Evolutionary conservation across 2,329 filamentous ascomycete species (phyloP).

Genomic region (Ophiobolus disseminans): DNA sequence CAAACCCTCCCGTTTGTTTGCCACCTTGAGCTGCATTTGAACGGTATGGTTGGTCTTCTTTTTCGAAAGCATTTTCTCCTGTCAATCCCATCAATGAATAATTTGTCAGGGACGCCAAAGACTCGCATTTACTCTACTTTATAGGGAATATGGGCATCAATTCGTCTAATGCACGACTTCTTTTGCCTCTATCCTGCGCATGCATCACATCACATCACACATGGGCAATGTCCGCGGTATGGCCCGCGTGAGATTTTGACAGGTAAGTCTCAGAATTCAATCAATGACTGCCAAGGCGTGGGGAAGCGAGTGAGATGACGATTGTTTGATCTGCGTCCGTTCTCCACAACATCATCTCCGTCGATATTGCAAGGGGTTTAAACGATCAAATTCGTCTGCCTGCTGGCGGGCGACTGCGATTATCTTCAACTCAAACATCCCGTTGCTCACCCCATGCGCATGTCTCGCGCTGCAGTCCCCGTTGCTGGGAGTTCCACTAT

Average conservation of each 20-base stretch:
- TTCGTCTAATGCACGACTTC: no score
- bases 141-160: conserved; percentile 11
- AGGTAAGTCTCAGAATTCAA: not conserved
- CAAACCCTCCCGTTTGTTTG: not conserved
- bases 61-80: no score
- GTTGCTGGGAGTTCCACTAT: conserved; percentile 27
- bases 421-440: not conserved
- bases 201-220: conserved; percentile 10
- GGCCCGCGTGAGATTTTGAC: not conserved
- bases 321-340: conserved; percentile 29
- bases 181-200: no score
- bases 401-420: not conserved
- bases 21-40: not conserved
- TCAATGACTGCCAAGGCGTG: conserved; percentile 25
- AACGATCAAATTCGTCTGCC: not conserved
- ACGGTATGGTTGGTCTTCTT: no score
- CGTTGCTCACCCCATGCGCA: no score
- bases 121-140: not conserved
- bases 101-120: no score
- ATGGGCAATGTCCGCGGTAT: not conserved
- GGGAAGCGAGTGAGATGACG: conserved; percentile 35
- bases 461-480: not conserved
- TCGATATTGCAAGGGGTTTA: no score
- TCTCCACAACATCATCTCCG: conserved; percentile 24
- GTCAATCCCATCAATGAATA: not conserved